Conservation (phyloP, 1,284 basidiomycete species). For the Tilletia walkeri region DNA sequence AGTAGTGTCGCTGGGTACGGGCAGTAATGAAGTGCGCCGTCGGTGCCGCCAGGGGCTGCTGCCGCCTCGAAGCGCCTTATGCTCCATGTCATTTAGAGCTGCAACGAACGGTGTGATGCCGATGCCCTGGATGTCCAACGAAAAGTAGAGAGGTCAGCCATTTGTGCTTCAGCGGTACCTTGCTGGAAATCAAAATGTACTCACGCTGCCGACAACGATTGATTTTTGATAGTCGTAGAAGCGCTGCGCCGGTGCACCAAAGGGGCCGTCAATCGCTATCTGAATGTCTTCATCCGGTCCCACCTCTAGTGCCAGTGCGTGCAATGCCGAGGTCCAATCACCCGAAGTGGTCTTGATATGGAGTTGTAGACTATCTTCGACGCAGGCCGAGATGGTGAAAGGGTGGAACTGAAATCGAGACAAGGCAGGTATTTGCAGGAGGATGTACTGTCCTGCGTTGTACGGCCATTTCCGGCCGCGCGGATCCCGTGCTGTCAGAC, state of each 20-base stretch:
- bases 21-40: neutral
- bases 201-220: constrained; percentile 19
- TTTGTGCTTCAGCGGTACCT: no score
- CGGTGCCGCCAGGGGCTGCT: neutral
- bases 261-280: constrained; percentile 21
- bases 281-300: constrained; percentile 1
- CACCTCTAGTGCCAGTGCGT: constrained; percentile 9
- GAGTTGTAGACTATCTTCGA: constrained; percentile 13
- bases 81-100: constrained; percentile 19
- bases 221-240: constrained; percentile 22
- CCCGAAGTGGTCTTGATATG: constrained; percentile 21
- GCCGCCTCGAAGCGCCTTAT: neutral
- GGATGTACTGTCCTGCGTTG: constrained; percentile 23
- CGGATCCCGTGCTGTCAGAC: neutral
- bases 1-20: neutral
- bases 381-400: constrained; percentile 22
- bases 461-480: constrained; percentile 16
- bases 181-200: neutral
- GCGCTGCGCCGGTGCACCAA: constrained; percentile 21
- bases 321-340: constrained; percentile 19
- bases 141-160: no score
- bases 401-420: constrained; percentile 22
- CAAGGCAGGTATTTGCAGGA: constrained; percentile 19
- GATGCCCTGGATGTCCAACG: constrained; percentile 11
- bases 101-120: constrained; percentile 23